Evolutionary conservation across 306 rosid genomes (phyloP).

Genomic region (Prunus mira): DNA sequence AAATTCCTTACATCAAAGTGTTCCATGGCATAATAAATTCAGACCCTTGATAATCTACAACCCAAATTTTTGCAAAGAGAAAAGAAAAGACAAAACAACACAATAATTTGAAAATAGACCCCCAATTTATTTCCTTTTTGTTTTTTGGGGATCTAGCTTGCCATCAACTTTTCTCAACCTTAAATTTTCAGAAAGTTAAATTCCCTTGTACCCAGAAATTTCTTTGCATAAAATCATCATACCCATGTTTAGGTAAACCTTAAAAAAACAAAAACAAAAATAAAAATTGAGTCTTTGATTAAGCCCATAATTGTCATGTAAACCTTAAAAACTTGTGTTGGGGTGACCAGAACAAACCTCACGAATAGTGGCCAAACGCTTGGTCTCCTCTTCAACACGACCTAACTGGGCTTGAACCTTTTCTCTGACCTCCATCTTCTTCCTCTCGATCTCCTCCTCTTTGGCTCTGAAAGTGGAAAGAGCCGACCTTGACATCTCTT

Average conservation of each 20-base stretch:
- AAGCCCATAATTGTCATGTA: neutral
- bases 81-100: neutral
- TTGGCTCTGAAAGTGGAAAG: conserved; percentile 88
- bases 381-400: conserved; percentile 94
- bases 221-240: neutral
- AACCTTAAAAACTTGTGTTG: neutral
- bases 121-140: neutral
- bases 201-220: neutral
- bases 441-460: conserved; percentile 94
- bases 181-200: neutral
- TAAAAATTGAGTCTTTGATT: neutral
- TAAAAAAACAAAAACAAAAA: neutral
- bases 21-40: neutral
- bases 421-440: conserved; percentile 91
- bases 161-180: neutral
- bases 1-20: neutral
- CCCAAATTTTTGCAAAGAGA: neutral
- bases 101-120: neutral
- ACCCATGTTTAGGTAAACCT: conserved; percentile 1
- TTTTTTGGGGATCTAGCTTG: neutral
- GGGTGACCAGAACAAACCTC: conserved; percentile 39
- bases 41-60: neutral
- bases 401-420: conserved; percentile 88
- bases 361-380: conserved; percentile 85
- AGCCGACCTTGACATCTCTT: conserved; percentile 93